These are phyloP conservation scores for Chaetomium globosum DNA, from an alignment of 2,329 filamentous ascomycete genomes.

Conservation along the genomic window DNA sequence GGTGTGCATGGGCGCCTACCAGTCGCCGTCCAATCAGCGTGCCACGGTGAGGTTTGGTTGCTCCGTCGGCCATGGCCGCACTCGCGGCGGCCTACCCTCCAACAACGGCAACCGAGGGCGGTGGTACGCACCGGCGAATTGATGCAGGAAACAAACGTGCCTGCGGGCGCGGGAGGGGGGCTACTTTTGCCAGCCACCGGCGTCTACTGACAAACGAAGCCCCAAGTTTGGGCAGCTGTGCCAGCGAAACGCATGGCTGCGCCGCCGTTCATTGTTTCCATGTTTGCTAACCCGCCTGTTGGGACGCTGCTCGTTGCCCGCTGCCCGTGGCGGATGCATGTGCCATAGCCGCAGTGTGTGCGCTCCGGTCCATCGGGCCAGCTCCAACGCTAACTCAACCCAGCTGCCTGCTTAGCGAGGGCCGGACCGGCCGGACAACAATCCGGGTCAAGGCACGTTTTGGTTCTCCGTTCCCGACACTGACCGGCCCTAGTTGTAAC, in stretches of 20 bases:
- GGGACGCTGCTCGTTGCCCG: slow-evolving; percentile 11
- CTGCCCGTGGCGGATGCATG: not conserved
- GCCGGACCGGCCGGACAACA: slow-evolving; percentile 28
- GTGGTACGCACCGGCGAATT: slow-evolving; percentile 11
- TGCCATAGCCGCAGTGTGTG: slow-evolving; percentile 18
- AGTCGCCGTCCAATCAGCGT: slow-evolving; percentile 28
- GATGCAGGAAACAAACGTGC: slow-evolving; percentile 22
- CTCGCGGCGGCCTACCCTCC: slow-evolving; percentile 30
- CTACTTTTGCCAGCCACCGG: slow-evolving; percentile 12
- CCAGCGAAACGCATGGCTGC: slow-evolving; percentile 30
- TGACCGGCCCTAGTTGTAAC: slow-evolving; percentile 20
- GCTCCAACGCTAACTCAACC: not conserved
- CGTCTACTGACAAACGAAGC: slow-evolving; percentile 12
- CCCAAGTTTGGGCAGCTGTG: slow-evolving; percentile 20
- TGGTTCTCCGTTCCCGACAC: slow-evolving; percentile 23
- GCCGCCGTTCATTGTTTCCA: slow-evolving; percentile 21
- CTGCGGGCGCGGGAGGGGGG: slow-evolving; percentile 10
- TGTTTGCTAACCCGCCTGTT: slow-evolving; percentile 23
- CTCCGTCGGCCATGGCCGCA: slow-evolving; percentile 27
- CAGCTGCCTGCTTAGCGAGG: slow-evolving; percentile 23
- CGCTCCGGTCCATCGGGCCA: slow-evolving; percentile 22
- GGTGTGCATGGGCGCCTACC: slow-evolving; percentile 30
- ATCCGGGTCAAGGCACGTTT: slow-evolving; percentile 25
- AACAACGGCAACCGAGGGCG: slow-evolving; percentile 22
- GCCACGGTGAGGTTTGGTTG: slow-evolving; percentile 21